Percentiles rank a stretch among this genome's conserved stretches.
Conservation (phyloP, 2,329 filamentous ascomycete species). For the Macrophomina pseudophaseolina region DNA sequence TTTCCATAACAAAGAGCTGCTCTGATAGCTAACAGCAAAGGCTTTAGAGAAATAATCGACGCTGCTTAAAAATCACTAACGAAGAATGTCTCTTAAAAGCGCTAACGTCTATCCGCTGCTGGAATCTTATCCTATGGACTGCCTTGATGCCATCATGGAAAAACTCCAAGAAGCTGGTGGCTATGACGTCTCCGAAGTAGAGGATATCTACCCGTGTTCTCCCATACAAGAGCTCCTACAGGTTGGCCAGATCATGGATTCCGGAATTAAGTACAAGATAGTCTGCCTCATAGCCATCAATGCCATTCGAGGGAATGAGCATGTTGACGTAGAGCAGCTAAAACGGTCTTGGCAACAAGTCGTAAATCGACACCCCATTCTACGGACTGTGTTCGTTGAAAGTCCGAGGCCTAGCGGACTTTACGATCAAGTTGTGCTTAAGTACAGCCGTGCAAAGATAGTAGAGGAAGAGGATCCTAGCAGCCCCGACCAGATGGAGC, state of each 20-base stretch:
- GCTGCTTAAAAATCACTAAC: no score
- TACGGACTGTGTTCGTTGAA: not conserved
- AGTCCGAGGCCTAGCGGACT: not conserved
- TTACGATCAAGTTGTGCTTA: not conserved
- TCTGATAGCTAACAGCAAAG: no score
- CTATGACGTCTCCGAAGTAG: not conserved
- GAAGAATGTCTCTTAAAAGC: no score
- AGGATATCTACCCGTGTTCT: not conserved
- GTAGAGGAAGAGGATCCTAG: no score
- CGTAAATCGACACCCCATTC: not conserved
- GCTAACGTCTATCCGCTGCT: no score
- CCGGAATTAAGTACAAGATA: not conserved
- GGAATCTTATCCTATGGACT: no score
- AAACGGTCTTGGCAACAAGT: not conserved
- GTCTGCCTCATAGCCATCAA: not conserved
- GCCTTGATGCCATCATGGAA: no score
- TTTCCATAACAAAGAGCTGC: no score
- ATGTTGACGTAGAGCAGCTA: not conserved
- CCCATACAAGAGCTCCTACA: not conserved
- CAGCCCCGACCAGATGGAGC: no score
- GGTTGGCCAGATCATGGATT: not conserved
- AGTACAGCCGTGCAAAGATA: no score
- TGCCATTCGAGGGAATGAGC: not conserved
- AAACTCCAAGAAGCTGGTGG: not conserved
- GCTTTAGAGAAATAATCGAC: no score